Evolutionary conservation across 2,329 filamentous ascomycete genomes (phyloP), one percentile per base, ranked within the genome.

Genomic region (Diaporthe aspalathi): DNA sequence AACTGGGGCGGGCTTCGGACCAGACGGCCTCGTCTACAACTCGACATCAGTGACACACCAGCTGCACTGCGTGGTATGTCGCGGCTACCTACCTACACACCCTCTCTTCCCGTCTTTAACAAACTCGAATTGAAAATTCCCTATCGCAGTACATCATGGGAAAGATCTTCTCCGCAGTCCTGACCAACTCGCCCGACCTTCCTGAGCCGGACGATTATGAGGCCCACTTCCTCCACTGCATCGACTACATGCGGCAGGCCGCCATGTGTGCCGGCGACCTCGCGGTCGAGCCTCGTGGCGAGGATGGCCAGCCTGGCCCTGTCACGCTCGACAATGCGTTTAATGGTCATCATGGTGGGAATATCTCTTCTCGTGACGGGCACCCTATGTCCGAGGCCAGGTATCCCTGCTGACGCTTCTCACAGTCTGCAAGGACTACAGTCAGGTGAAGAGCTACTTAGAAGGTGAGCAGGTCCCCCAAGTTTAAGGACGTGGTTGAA

Each of bases 41-140:
- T 83, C 81, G 1, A 83, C 82, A 2, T 82, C 82, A 2, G 79
- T 81, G 70, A 83, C 81, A 6, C 82, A 83, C 72, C 81, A 83
- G 74, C 73, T 83, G 29, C 82, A 83, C 71, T 83, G 81, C 57
- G 77, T 83, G 1, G 80, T 82, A 74, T 69, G 79, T 65, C 14
- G 9, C 32, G n/a, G n/a, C n/a, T n/a, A n/a, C n/a, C n/a, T n/a
- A n/a, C 32, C 5, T 35, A 9, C 32, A 9, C 3, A 35, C 9
- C 12, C 22, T 9, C 5, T 54, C 11, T 24, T 4, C 9, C 32
- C 22, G 1, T 12, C 7, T 16, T 45, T 1, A 22, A 2, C 9
- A 47, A 24, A 3, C n/a, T 4, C n/a, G 16, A n/a, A 5, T 56
- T 70, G 5, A 35, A 38, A 67, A n/a, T n/a, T n/a, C 11, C n/a